Conservation (phyloP, 225 moss, liverwort and hornwort genomes). For the Physcomitrellopsis africana region DNA sequence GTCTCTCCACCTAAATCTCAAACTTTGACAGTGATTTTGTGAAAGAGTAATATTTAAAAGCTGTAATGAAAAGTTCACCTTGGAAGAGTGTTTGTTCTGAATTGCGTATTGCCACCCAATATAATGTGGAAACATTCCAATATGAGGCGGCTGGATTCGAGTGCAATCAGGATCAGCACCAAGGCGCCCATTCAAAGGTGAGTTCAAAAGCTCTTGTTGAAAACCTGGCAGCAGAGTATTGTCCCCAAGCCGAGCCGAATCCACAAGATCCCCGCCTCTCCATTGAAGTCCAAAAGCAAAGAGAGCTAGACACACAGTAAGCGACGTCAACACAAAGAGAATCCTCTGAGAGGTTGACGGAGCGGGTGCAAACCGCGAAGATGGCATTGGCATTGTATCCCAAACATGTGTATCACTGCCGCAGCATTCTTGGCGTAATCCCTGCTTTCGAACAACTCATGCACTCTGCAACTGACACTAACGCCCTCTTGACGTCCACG, state of each 20-base stretch:
- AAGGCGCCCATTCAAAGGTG: constrained; percentile 73
- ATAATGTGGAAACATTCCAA: constrained; percentile 81
- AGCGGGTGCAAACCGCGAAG: constrained; percentile 54
- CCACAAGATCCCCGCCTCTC: constrained; percentile 79
- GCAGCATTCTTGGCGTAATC: constrained; percentile 24
- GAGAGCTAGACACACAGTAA: constrained; percentile 79
- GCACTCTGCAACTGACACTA: background rate
- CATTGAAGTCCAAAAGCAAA: constrained; percentile 95
- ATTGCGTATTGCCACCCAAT: constrained; percentile 90
- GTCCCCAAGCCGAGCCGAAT: constrained; percentile 76
- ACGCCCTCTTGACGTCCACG: no score
- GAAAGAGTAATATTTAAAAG: constrained; percentile 6
- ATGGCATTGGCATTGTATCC: constrained; percentile 51
- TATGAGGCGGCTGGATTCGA: constrained; percentile 48
- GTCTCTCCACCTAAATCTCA: background rate
- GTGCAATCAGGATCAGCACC: constrained; percentile 61
- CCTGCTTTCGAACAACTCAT: background rate
- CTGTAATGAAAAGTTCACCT: constrained; percentile 51
- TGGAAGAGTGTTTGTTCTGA: constrained; percentile 60
- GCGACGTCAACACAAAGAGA: constrained; percentile 60
- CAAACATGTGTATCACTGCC: constrained; percentile 38
- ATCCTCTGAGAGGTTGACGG: constrained; percentile 58
- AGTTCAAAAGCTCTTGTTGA: constrained; percentile 56
- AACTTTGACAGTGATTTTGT: background rate
- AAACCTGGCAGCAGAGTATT: constrained; percentile 78